Evolutionary conservation across 495 filamentous ascomycete genomes (phyloP), one percentile per base, ranked within the genome.

Genomic region (Amniculicola lignicola): DNA sequence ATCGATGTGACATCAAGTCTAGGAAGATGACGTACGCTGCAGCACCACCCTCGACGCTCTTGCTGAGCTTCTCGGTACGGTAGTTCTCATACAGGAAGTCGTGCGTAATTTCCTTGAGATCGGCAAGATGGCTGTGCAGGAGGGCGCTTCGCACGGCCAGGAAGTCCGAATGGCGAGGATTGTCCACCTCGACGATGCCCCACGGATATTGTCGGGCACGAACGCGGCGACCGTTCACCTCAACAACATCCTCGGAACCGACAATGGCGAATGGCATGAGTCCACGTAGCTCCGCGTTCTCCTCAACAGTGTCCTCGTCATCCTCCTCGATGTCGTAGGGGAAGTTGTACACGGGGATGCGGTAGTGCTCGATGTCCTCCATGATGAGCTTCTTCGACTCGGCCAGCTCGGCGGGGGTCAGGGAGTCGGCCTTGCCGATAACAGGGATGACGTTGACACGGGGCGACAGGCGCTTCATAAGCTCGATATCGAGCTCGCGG

Each of bases 41-140:
- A 73, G 82, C 81, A 70, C 86, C 87, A 72, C 90, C 90, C 67
- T 96, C 91, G 49, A 96, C 92, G 71, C 90, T 95, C 87, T 97
- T 98, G 80, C 88, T 94, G 59, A 98, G 85, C 76, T 96, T 96
- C 86, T 98, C 94, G 66, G 93, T 98, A 87, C 93, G 89, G 81
- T 98, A 98, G 77, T 98, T 98, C 70, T 98, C 93, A 71, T 98
- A 98, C 28, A 98, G 81, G 87, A 98, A 98, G 69, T 97, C 93
- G 71, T 98, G 94, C 28, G 93, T 98, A 68, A 98, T 98, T 68
- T 98, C 93, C 82, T 98, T 98, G 57, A 98, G 76, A 70, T 98
- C 93, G 23, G 92, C 93, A 53, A 98, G 79, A 78, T 98, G 93
- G 74, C 88, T 93, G 79, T 98, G 94, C 43, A 98, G 80, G 29